These are phyloP conservation scores for Plasmodium fragile DNA, from an alignment of 169 alveolate species.

Conservation along the genomic window DNA sequence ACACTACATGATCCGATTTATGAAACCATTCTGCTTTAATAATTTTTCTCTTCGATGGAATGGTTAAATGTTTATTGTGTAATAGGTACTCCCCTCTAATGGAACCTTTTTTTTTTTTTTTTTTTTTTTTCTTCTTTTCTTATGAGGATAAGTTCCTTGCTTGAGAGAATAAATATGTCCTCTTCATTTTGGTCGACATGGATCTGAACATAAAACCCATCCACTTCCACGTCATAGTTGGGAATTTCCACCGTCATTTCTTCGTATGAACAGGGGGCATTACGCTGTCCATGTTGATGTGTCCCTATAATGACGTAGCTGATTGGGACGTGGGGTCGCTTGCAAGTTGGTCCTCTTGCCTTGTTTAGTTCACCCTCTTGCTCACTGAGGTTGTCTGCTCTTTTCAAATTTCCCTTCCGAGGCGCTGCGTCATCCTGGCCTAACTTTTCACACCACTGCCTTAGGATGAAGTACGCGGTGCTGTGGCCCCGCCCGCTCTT, in stretches of 20 bases:
- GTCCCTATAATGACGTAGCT: slow-evolving; percentile 55
- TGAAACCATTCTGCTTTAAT: slow-evolving; percentile 70
- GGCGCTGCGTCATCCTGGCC: not conserved
- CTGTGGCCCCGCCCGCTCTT: not conserved
- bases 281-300: slow-evolving; percentile 11
- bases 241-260: slow-evolving; percentile 42
- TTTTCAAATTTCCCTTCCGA: not conserved
- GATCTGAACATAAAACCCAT: slow-evolving; percentile 54
- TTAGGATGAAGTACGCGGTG: slow-evolving; percentile 22
- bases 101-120: slow-evolving; percentile 15
- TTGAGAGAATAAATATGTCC: slow-evolving; percentile 35
- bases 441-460: slow-evolving; percentile 31
- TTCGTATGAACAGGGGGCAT: slow-evolving; percentile 35
- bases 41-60: slow-evolving; percentile 39
- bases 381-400: not conserved
- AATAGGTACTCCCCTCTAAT: slow-evolving; percentile 10
- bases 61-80: slow-evolving; percentile 6
- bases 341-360: not conserved
- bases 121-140: slow-evolving; percentile 4
- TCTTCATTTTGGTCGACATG: slow-evolving; percentile 51
- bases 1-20: slow-evolving; percentile 20
- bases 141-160: slow-evolving; percentile 31
- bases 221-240: slow-evolving; percentile 42
- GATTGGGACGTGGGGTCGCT: not conserved
- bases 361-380: not conserved